Conservation (phyloP, 2,329 filamentous ascomycete species). For the Nigrospora oryzae region DNA sequence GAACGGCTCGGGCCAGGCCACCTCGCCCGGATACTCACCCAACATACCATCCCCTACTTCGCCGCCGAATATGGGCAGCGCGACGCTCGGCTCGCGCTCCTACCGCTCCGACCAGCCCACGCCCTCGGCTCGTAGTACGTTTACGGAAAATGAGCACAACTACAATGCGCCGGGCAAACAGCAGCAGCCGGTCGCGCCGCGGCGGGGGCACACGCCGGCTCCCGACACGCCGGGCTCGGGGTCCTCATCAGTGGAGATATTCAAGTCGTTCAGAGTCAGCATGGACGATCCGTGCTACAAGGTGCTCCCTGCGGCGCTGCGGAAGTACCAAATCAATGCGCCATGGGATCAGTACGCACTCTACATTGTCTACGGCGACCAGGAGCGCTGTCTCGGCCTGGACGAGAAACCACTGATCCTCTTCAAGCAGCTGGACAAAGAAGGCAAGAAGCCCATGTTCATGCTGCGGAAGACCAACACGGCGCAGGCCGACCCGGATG, state of each 20-base stretch:
- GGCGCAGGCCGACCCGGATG: slow-evolving; percentile 38
- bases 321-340: slow-evolving; percentile 97
- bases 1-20: slow-evolving; percentile 51
- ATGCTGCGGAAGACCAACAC: slow-evolving; percentile 73
- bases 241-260: slow-evolving; percentile 76
- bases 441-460: slow-evolving; percentile 98
- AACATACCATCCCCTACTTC: slow-evolving; percentile 64
- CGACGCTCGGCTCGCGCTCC: slow-evolving; percentile 50
- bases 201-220: slow-evolving; percentile 52
- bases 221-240: slow-evolving; percentile 50
- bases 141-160: slow-evolving; percentile 39
- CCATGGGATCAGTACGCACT: slow-evolving; percentile 96
- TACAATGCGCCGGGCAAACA: slow-evolving; percentile 16
- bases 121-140: slow-evolving; percentile 46
- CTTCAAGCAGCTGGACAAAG: slow-evolving; percentile 95
- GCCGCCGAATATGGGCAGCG: slow-evolving; percentile 45
- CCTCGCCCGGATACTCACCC: slow-evolving; percentile 52
- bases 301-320: slow-evolving; percentile 87
- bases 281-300: slow-evolving; percentile 98
- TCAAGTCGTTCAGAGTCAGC: slow-evolving; percentile 96
- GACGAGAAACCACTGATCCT: slow-evolving; percentile 91
- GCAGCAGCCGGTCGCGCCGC: slow-evolving; percentile 33
- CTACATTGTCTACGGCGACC: slow-evolving; percentile 98
- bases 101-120: slow-evolving; percentile 50
- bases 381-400: slow-evolving; percentile 84